Percentiles rank a stretch among this genome's conserved stretches.
Conservation (phyloP, 2,329 filamentous ascomycete genomes). For the Colletotrichum echinochloae region DNA sequence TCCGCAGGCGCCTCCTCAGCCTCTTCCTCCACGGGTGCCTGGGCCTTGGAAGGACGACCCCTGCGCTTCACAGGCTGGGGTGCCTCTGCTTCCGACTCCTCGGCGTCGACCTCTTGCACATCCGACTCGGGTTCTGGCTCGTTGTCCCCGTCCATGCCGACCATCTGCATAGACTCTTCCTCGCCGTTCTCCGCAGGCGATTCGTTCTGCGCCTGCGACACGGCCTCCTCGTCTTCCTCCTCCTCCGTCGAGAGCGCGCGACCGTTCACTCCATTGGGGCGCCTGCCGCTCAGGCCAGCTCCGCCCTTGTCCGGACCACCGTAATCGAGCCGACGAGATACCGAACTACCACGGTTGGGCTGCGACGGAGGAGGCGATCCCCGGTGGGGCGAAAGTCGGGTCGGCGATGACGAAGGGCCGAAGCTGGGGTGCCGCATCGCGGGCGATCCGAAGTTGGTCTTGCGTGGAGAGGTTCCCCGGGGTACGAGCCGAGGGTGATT, state of each 20-base stretch:
- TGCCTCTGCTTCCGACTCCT: constrained; percentile 32
- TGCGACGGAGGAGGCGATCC: constrained; percentile 33
- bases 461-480: constrained; percentile 66
- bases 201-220: constrained; percentile 41
- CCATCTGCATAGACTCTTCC: constrained; percentile 59
- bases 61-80: constrained; percentile 32
- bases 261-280: constrained; percentile 46
- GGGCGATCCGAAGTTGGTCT: constrained; percentile 71
- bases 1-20: constrained; percentile 27
- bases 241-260: constrained; percentile 42
- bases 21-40: constrained; percentile 27
- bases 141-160: constrained; percentile 46
- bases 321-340: constrained; percentile 69
- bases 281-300: constrained; percentile 42
- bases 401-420: constrained; percentile 64
- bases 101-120: constrained; percentile 42
- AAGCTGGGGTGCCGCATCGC: constrained; percentile 71
- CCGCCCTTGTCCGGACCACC: constrained; percentile 44
- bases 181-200: constrained; percentile 46
- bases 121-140: constrained; percentile 48
- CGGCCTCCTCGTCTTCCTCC: constrained; percentile 47
- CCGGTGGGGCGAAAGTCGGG: constrained; percentile 52
- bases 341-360: constrained; percentile 52
- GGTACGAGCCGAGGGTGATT: constrained; percentile 50
- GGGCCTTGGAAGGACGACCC: constrained; percentile 35